Conservation (phyloP, 2,329 filamentous ascomycete genomes). For the Penicillium occitanis region DNA sequence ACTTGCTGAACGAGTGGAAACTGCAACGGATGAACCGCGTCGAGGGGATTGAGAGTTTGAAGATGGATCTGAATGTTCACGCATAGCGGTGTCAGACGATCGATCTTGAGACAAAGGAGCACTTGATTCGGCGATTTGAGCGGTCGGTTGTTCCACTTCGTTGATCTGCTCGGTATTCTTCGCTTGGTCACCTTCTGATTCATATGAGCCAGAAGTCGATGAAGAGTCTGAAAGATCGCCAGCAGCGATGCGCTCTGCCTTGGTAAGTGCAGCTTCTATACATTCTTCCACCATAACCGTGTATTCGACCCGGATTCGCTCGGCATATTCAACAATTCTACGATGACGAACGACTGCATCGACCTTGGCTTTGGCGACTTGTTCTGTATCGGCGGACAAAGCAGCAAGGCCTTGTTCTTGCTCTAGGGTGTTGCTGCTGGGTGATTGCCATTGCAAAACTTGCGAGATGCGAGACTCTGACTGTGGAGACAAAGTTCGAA, state of each 20-base stretch:
- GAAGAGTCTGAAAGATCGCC: constrained; percentile 80
- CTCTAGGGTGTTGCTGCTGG: constrained; percentile 84
- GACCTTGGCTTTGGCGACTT: constrained; percentile 80
- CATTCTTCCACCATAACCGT: constrained; percentile 91
- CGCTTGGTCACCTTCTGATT: constrained; percentile 41
- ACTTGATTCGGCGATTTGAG: constrained; percentile 19
- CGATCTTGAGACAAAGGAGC: constrained; percentile 28
- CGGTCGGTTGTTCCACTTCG: constrained; percentile 17
- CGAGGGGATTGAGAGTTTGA: constrained; percentile 47
- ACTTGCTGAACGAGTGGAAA: constrained; percentile 83
- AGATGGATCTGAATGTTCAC: constrained; percentile 54
- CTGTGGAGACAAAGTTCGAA: constrained; percentile 90
- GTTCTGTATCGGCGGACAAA: constrained; percentile 87
- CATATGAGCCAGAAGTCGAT: constrained; percentile 59
- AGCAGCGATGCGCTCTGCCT: constrained; percentile 82
- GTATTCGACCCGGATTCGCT: constrained; percentile 92
- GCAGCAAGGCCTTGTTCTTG: constrained; percentile 87
- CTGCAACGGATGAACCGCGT: constrained; percentile 62
- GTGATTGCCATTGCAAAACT: constrained; percentile 94
- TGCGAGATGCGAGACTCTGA: constrained; percentile 94
- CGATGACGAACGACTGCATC: constrained; percentile 90
- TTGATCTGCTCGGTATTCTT: neutral
- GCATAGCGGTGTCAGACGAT: constrained; percentile 58
- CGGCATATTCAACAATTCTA: constrained; percentile 90
- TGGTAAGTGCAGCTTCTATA: constrained; percentile 85